phyloP scores from a whole-genome alignment of 2,329 filamentous ascomycete species.

The Verticillium nonalfalfae region DNA sequence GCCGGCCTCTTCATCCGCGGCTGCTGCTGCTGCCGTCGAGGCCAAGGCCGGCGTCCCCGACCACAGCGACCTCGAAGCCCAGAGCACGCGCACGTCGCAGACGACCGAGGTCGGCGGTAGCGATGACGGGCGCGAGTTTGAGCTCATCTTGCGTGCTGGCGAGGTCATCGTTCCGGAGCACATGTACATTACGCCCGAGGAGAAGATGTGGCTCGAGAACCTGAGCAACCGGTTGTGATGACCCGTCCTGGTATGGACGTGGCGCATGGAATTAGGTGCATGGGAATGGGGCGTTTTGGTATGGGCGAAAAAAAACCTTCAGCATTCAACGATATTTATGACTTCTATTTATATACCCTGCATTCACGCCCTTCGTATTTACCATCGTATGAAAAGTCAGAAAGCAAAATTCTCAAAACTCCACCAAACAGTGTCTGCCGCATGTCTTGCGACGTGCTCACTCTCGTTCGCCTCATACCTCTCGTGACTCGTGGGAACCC shows the following conservation, averaged over 20 bases:
- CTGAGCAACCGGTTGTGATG: slow-evolving; percentile 24
- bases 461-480: no score
- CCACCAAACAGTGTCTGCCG: not conserved
- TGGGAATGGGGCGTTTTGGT: no score
- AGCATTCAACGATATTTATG: not conserved
- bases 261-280: no score
- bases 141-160: slow-evolving; percentile 28
- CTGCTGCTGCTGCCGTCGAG: not conserved
- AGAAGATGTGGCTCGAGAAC: slow-evolving; percentile 26
- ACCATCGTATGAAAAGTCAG: not conserved
- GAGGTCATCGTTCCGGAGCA: slow-evolving; percentile 25
- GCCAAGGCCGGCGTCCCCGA: not conserved
- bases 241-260: no score
- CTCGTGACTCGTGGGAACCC: no score
- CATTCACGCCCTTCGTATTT: not conserved
- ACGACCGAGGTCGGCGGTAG: not conserved
- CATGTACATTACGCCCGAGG: slow-evolving; percentile 29
- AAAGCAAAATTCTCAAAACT: not conserved
- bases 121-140: slow-evolving; percentile 8
- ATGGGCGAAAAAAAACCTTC: no score
- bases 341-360: not conserved
- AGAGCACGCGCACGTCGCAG: not conserved
- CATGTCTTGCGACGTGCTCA: no score
- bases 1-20: no score
- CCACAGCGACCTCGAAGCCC: not conserved